These are phyloP conservation scores for Lithocarpus polystachyus DNA, from an alignment of 306 rosid genomes.

Conservation along the genomic window DNA sequence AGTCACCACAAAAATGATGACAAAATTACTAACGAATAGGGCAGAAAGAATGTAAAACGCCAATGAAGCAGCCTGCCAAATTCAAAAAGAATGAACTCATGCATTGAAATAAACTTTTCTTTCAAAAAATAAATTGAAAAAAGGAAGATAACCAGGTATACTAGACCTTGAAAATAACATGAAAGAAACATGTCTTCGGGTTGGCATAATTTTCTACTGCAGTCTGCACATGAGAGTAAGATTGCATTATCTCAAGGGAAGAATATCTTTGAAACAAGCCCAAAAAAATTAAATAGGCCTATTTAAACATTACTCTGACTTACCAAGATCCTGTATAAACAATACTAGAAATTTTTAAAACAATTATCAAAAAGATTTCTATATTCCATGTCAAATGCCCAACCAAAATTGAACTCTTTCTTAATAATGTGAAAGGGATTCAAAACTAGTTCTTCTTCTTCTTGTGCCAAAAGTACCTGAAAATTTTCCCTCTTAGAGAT, in stretches of 20 bases:
- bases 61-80: conserved; percentile 81
- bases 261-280: not conserved
- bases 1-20: conserved; percentile 96
- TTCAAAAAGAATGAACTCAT: not conserved
- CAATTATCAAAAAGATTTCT: not conserved
- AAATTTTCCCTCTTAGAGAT: not conserved
- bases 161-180: conserved; percentile 89
- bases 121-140: not conserved
- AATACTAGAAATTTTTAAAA: not conserved
- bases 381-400: not conserved
- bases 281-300: not conserved
- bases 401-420: not conserved
- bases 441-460: not conserved
- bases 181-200: conserved; percentile 94
- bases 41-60: conserved; percentile 94
- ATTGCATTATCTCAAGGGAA: conserved; percentile 1
- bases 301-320: not conserved
- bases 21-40: conserved; percentile 78
- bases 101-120: not conserved
- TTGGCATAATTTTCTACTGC: conserved; percentile 89
- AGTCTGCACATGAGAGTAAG: conserved; percentile 47
- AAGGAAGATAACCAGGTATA: not conserved
- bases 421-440: not conserved
- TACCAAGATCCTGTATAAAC: not conserved
- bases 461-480: not conserved